Percentiles rank a stretch among this genome's conserved stretches.
Conservation (phyloP, 805 yeast species). For the Saccharomycopsis guyanensis region DNA sequence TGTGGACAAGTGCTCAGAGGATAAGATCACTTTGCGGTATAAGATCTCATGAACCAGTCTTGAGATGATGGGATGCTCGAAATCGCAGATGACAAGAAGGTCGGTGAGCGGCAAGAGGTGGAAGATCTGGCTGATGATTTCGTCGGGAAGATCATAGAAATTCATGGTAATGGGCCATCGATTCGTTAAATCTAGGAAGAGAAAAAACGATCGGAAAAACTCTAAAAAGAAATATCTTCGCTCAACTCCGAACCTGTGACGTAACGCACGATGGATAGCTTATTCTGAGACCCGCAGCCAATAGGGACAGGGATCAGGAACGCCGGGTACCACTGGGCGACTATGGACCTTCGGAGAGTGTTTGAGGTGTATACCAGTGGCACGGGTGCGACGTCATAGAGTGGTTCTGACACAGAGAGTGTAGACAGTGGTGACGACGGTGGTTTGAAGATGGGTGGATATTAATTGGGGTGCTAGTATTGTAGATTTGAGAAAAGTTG, state of each 20-base stretch:
- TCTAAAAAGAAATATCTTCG: no score
- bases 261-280: neutral
- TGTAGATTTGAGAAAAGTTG: no score
- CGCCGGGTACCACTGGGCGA: no score
- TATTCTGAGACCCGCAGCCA: neutral
- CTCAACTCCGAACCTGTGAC: neutral
- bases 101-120: constrained; percentile 1
- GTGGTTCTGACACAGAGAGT: no score
- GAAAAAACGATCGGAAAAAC: no score
- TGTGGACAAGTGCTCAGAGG: neutral
- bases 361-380: no score
- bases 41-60: neutral
- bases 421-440: no score
- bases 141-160: neutral
- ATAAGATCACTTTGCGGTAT: neutral
- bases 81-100: neutral
- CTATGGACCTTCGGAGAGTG: no score
- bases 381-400: no score
- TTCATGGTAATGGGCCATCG: neutral
- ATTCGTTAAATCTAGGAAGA: no score
- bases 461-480: no score
- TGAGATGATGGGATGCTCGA: neutral
- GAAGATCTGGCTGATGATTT: neutral
- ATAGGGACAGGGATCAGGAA: neutral
- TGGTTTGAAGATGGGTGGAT: no score